These are phyloP conservation scores for Kodamaea derodonti DNA, from an alignment of 1,139 yeast genomes.

Conservation along the genomic window DNA sequence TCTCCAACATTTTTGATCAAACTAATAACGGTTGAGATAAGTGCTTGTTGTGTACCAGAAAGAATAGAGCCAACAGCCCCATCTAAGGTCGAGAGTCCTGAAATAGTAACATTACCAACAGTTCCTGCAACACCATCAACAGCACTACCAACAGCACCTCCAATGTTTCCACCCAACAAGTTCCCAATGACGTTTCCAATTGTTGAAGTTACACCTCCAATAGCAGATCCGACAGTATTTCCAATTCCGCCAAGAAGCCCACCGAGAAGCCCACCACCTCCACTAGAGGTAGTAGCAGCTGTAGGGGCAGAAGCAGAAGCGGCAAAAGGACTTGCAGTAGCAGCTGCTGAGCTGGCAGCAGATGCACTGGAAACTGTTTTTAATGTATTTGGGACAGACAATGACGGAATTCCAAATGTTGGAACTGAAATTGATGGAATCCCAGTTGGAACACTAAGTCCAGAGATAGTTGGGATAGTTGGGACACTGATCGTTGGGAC, in stretches of 20 bases:
- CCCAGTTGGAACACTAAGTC: neutral
- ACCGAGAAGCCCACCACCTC: constrained; percentile 10
- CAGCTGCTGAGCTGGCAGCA: neutral
- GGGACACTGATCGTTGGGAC: too few relatives aligned
- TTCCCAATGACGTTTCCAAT: constrained; percentile 5
- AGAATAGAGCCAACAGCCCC: constrained; percentile 4
- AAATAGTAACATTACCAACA: constrained; percentile 8
- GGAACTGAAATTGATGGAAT: neutral
- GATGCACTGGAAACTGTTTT: neutral
- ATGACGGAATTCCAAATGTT: neutral
- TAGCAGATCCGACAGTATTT: constrained; percentile 4
- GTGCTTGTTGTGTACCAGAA: constrained; percentile 6
- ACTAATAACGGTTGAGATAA: constrained; percentile 10
- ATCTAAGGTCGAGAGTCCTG: constrained; percentile 3
- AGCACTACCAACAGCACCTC: constrained; percentile 7
- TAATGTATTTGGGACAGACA: neutral
- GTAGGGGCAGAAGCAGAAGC: neutral
- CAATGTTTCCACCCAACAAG: constrained; percentile 6
- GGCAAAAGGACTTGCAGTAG: constrained; percentile 1
- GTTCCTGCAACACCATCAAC: constrained; percentile 13
- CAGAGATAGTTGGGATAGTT: constrained; percentile 2
- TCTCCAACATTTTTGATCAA: constrained; percentile 16
- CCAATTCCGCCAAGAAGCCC: constrained; percentile 9
- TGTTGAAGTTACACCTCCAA: constrained; percentile 7
- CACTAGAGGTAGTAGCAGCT: constrained; percentile 1